Evolutionary conservation across 1,284 basidiomycete genomes (phyloP).

Genomic region (Malassezia vespertilionis): DNA sequence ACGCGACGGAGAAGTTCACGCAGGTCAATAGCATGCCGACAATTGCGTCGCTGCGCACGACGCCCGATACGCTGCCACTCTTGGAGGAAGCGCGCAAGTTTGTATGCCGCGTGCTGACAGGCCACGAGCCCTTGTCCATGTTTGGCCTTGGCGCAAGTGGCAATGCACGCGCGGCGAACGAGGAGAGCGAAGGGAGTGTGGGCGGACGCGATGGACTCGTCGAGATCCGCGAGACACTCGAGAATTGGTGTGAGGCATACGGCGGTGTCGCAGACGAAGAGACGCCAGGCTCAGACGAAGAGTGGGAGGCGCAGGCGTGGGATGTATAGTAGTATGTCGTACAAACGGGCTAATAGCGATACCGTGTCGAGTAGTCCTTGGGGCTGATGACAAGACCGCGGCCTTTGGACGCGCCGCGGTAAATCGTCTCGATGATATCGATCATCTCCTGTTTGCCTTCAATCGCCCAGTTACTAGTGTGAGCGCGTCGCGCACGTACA

Average conservation of each 20-base stretch:
- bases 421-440: constrained; percentile 96
- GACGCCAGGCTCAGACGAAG: constrained; percentile 21
- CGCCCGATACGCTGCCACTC: constrained; percentile 23
- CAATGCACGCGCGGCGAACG: constrained; percentile 10
- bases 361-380: constrained; percentile 51
- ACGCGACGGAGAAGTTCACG: neutral
- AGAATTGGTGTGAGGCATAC: constrained; percentile 31
- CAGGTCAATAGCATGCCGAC: constrained; percentile 19
- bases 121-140: constrained; percentile 23
- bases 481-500: constrained; percentile 49
- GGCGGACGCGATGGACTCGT: constrained; percentile 30
- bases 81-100: constrained; percentile 21
- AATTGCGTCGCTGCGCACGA: constrained; percentile 24
- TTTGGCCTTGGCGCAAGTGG: constrained; percentile 26
- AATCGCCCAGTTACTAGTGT: constrained; percentile 46
- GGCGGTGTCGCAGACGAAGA: constrained; percentile 17
- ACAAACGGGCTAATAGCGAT: constrained; percentile 24
- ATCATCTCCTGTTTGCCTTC: constrained; percentile 56
- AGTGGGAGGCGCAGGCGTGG: constrained; percentile 28
- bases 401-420: constrained; percentile 91
- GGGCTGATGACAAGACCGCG: constrained; percentile 95
- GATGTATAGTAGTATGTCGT: constrained; percentile 16
- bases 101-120: constrained; percentile 22
- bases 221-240: constrained; percentile 34
- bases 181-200: constrained; percentile 18